Evolutionary conservation across 1,284 basidiomycete species (phyloP).

Genomic region (Trametes hirsuta): DNA sequence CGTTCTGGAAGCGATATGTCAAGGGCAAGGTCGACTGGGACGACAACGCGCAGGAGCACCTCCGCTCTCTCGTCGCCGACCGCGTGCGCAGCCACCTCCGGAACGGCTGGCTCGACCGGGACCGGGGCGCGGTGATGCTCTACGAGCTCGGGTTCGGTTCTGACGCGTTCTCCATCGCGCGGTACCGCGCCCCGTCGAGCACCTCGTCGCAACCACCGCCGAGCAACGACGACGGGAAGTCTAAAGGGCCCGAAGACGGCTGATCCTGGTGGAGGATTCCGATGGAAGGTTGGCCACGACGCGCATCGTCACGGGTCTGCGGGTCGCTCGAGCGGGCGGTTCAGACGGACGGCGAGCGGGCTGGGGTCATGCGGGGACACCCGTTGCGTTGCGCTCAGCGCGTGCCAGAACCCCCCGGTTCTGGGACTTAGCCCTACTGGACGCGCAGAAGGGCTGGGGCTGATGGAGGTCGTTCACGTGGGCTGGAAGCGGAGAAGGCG

Average conservation of each 20-base stretch:
- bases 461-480: constrained; percentile 25
- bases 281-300: constrained; percentile 16
- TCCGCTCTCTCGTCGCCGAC: constrained; percentile 45
- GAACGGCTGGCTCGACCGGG: constrained; percentile 35
- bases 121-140: constrained; percentile 40
- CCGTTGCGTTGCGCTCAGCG: background rate
- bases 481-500: constrained; percentile 7
- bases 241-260: constrained; percentile 17
- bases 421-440: constrained; percentile 13
- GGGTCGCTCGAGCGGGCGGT: constrained; percentile 1
- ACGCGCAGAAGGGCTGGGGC: constrained; percentile 2
- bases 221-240: background rate
- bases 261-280: constrained; percentile 20
- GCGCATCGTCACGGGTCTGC: constrained; percentile 14
- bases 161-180: background rate
- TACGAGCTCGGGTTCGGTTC: constrained; percentile 29
- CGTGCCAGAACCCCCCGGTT: constrained; percentile 12
- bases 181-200: constrained; percentile 4
- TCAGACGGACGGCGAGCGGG: constrained; percentile 3
- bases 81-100: constrained; percentile 37
- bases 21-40: constrained; percentile 50
- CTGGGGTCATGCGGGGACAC: constrained; percentile 22
- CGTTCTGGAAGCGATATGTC: constrained; percentile 60
- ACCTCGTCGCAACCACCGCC: background rate
- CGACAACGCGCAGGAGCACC: constrained; percentile 46